Evolutionary conservation across 2,329 filamentous ascomycete genomes (phyloP).

Genomic region (Phialocephala subalpina): DNA sequence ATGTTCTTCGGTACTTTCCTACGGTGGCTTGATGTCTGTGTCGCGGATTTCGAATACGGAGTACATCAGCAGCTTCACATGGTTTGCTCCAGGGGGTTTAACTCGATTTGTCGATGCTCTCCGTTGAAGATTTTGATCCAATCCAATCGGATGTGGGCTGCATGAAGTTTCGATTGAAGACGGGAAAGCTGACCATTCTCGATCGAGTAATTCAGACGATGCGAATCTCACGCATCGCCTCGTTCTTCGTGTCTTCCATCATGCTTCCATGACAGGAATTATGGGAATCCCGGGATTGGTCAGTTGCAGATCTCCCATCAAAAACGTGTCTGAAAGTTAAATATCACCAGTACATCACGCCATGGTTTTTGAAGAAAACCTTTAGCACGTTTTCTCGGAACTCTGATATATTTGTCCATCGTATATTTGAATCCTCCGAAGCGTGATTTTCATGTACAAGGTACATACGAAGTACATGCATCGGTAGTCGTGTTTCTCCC

Average conservation of each 20-base stretch:
- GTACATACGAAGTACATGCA: slow-evolving; percentile 16
- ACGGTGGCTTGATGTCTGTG: neutral
- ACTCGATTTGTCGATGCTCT: neutral
- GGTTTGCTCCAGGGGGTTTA: neutral
- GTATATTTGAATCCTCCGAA: no score
- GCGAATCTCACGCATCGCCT: slow-evolving; percentile 5
- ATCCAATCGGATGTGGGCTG: neutral
- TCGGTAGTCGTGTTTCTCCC: neutral
- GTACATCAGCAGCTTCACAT: neutral
- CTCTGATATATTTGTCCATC: neutral
- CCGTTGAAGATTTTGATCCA: neutral
- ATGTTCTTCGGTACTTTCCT: slow-evolving; percentile 6
- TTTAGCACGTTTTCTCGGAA: neutral
- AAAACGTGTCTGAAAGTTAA: neutral
- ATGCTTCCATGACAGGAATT: slow-evolving; percentile 20
- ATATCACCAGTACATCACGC: neutral
- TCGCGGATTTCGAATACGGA: neutral
- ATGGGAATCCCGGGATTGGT: slow-evolving; percentile 22
- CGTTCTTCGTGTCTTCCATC: slow-evolving; percentile 32
- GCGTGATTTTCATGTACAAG: slow-evolving; percentile 14
- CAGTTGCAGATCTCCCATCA: slow-evolving; percentile 15
- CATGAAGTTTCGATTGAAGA: neutral
- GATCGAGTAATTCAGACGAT: slow-evolving; percentile 12
- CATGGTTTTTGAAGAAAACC: neutral
- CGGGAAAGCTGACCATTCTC: neutral